Evolutionary conservation across 192 early-diverging fungal genomes (phyloP).

Genomic region (Gonapodya sp.): DNA sequence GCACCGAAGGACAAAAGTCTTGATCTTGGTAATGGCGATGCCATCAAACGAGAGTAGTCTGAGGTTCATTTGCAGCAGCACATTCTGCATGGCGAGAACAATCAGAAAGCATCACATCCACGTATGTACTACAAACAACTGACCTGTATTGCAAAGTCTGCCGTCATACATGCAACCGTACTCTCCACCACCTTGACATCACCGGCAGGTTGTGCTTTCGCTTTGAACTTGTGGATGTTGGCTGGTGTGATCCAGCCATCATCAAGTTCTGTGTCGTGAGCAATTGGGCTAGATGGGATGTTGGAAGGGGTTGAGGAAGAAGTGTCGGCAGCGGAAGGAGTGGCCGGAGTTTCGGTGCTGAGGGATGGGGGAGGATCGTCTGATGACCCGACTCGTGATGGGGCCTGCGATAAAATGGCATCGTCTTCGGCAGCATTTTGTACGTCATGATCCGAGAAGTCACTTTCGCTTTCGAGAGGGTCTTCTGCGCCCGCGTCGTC

Average conservation of each 20-base stretch:
- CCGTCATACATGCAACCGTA: conserved; percentile 78
- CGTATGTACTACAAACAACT: not conserved
- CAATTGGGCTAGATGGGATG: not conserved
- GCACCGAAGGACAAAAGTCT: conserved; percentile 86
- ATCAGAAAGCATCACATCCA: conserved; percentile 4
- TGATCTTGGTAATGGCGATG: conserved; percentile 58
- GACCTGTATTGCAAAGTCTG: conserved; percentile 90
- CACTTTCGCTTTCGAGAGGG: not conserved
- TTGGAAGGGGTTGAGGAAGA: not conserved
- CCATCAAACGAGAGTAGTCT: conserved; percentile 78
- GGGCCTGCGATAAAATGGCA: not conserved
- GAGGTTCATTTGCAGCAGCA: conserved; percentile 86
- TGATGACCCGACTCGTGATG: not conserved
- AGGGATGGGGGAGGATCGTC: not conserved
- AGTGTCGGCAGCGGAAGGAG: conserved; percentile 2
- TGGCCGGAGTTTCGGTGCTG: conserved; percentile 12
- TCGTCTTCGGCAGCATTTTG: not conserved
- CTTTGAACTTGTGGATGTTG: conserved; percentile 68
- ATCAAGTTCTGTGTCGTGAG: conserved; percentile 50
- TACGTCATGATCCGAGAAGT: not conserved
- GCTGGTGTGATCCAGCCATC: conserved; percentile 87
- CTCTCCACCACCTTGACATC: conserved; percentile 25
- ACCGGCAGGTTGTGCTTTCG: conserved; percentile 33
- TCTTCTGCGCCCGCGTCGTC: conserved; percentile 14
- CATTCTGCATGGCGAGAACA: conserved; percentile 56